Evolutionary conservation across 805 yeast genomes (phyloP), one percentile per base, ranked within the genome.

Genomic region (Ogataea populi-albae): DNA sequence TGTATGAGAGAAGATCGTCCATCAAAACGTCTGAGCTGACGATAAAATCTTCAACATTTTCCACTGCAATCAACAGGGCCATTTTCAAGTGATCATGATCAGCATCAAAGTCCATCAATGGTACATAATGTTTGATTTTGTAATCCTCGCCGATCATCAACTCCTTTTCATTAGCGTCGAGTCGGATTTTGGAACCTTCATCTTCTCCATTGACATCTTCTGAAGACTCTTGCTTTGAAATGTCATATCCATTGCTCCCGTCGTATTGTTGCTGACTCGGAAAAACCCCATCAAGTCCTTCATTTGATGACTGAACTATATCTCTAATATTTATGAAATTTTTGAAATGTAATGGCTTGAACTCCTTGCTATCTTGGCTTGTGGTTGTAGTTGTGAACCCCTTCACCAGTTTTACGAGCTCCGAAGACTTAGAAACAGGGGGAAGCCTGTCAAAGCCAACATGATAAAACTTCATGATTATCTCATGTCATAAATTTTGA

Each of bases 1-100:
- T 30, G 26, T 37, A 40, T 6, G 30, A 37, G 24, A 59, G 15
- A 4, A 55, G 26, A 14, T 33, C 33, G 30, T 57, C 64, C n/a
- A 44, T 34, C 23, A 54, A 23, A 10, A 33, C 18, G 4, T 30
- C 42, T 5, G 49, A 48, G 6, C 25, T 36, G 3, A 44, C 18
- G 3, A 59, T 25, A 17, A 18, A 21, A 9, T 19, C 36, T 0
- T 61, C 57, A 7, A 59, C 19, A 10, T 45, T 42, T 6, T 42
- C 41, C 3, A 57, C 19, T 2, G 45, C 43, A 3, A 50, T 29
- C 1, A 48, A 31, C 26, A 58, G 32, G 3, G 24, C 17, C 8
- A 24, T n/a, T 10, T 34, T 19, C 5, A 34, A 8, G 4, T 26
- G 21, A 17, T 29, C 41, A 3, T 19, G 17, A 3, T 37, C 26